phyloP scores from a whole-genome alignment of 192 early-diverging fungal genomes.

The Rhizophagus clarus region DNA sequence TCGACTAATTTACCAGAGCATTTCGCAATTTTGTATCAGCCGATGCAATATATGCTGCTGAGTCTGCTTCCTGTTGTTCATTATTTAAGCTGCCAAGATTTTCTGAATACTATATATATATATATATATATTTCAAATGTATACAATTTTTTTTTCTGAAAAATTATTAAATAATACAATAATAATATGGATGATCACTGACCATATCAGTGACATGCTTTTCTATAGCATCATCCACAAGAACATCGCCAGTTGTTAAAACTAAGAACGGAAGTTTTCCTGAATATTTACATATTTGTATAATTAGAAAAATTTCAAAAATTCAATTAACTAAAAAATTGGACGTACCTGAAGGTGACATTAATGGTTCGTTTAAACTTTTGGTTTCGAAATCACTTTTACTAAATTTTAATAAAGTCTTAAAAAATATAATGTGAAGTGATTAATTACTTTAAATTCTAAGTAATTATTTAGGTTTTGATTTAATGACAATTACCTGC shows the following conservation, averaged over 20 bases:
- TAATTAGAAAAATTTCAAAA: background rate
- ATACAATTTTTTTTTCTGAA: too few species aligned
- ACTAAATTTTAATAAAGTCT: conserved; percentile 52
- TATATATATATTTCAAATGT: too few species aligned
- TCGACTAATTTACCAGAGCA: conserved; percentile 49
- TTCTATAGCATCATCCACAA: conserved; percentile 50
- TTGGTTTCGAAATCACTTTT: conserved; percentile 45
- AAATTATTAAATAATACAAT: background rate
- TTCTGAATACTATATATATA: background rate
- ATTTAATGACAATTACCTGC: conserved; percentile 40
- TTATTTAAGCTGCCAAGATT: conserved; percentile 26
- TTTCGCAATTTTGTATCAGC: conserved; percentile 55
- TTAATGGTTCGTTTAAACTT: conserved; percentile 53
- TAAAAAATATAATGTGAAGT: conserved; percentile 27
- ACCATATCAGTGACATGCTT: conserved; percentile 53
- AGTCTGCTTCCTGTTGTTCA: conserved; percentile 31
- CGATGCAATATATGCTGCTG: conserved; percentile 44
- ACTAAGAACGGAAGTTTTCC: conserved; percentile 59
- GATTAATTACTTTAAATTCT: background rate
- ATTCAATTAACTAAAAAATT: too few species aligned
- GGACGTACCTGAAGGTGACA: conserved; percentile 55
- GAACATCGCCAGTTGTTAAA: conserved; percentile 44
- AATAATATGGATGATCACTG: background rate
- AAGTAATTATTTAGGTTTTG: too few species aligned
- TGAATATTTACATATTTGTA: conserved; percentile 30